Base-by-base conservation (phyloP, 2,329 filamentous ascomycete species). In the Cladophialophora psammophila region DNA sequence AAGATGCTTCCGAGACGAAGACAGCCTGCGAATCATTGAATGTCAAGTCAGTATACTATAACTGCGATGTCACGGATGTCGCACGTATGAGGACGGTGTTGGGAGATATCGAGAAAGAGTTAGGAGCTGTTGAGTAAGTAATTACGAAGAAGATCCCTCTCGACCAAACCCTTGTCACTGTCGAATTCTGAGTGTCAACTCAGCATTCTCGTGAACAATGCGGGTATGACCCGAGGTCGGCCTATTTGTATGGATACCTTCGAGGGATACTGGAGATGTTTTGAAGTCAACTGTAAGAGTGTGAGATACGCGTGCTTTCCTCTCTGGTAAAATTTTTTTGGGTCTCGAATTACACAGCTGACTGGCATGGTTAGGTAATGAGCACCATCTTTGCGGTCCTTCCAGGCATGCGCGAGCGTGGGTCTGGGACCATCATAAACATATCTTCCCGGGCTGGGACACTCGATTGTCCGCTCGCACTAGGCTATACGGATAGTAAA, bases 181-280 rank as follows among this genome's bases (percentile, higher is more conserved):
- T 26, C 26, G 26, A 26, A 26, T 26, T 26, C 26, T 26, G 26
- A 26, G 26, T 3, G 26, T 26, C 26, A 26, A 26, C 26, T 26
- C 26, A 26, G 26, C 52, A 74, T 74, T 31, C 66, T 76, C 10
- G 70, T 75, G 42, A 76, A 75, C 69, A 75, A 75, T 48, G 74
- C 74, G n/a, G 74, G 74, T 15, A 72, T 68, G 3, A 71, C 72
- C 20, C 63, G 48, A 10, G 63, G 68, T 15, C 67, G 60, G n/a
- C 72, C 72, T 9, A 60, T 73, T 13, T 72, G 48, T 48, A 48
- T 50, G 42, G 63, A 65, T 35, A 63, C 36, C 8, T 66, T 69
- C 45, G 63, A 66, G 13, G 60, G 61, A 1, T 69, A 66, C 40
- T 69, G 67, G 67, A 58, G 50, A 35, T 52, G 53, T 13, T 57